phyloP scores from a whole-genome alignment of 1,284 basidiomycete species.

The Papiliotrema laurentii region DNA sequence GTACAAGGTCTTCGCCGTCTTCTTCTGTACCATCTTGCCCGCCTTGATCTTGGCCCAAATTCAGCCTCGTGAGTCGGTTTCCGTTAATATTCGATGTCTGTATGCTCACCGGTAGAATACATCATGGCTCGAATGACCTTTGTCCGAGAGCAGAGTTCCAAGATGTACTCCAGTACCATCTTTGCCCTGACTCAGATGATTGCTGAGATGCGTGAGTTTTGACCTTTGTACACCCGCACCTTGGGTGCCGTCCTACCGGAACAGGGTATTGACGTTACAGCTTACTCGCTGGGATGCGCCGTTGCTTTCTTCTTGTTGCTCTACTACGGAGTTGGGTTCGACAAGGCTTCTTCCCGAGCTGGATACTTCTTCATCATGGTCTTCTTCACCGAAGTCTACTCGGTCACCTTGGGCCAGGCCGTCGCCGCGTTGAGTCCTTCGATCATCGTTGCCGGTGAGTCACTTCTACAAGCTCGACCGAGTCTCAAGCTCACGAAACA shows the following conservation, averaged over 20 bases:
- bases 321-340: slow-evolving; percentile 43
- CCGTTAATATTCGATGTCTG: background rate
- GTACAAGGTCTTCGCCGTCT: slow-evolving; percentile 63
- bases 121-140: slow-evolving; percentile 63
- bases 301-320: slow-evolving; percentile 66
- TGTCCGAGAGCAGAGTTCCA: slow-evolving; percentile 61
- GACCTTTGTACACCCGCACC: slow-evolving; percentile 23
- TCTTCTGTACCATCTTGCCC: slow-evolving; percentile 46
- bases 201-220: slow-evolving; percentile 72
- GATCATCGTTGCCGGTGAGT: slow-evolving; percentile 62
- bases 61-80: slow-evolving; percentile 27
- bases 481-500: no score
- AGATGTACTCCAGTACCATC: slow-evolving; percentile 52
- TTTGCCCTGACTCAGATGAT: slow-evolving; percentile 78
- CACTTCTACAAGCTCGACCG: no score
- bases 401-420: slow-evolving; percentile 66
- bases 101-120: slow-evolving; percentile 56
- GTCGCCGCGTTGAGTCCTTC: slow-evolving; percentile 65
- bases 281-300: slow-evolving; percentile 57
- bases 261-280: background rate
- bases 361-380: slow-evolving; percentile 56
- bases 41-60: slow-evolving; percentile 52
- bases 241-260: background rate
- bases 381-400: slow-evolving; percentile 69
- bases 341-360: slow-evolving; percentile 24